A percentile compares a stretch with the other conserved stretches of the same genome.
Conservation (phyloP, 805 yeast species). For the Candida krabiensis region DNA sequence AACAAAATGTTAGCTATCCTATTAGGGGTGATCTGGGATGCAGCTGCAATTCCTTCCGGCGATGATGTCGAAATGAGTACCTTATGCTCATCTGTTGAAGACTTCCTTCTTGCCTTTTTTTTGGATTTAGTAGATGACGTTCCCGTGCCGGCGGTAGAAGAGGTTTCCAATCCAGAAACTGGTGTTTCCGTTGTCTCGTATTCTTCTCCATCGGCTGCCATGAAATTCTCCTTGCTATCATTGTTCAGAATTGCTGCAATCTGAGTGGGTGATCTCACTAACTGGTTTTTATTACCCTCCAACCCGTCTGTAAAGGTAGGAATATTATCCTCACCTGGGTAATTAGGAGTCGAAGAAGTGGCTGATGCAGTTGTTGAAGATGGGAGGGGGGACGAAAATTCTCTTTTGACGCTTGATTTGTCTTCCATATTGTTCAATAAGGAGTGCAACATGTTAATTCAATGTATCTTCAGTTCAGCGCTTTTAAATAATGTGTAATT, state of each 20-base stretch:
- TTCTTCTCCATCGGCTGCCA: slow-evolving; percentile 8
- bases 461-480: slow-evolving; percentile 5
- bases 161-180: not conserved
- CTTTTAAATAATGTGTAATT: slow-evolving; percentile 3
- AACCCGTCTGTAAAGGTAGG: not conserved
- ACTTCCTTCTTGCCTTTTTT: slow-evolving; percentile 21
- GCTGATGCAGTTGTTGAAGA: slow-evolving; percentile 11
- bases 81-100: slow-evolving; percentile 25
- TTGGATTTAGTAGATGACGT: slow-evolving; percentile 9
- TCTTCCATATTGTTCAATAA: slow-evolving; percentile 15
- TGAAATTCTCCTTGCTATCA: slow-evolving; percentile 1
- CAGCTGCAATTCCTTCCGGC: slow-evolving; percentile 86
- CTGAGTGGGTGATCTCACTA: slow-evolving; percentile 8
- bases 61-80: slow-evolving; percentile 66
- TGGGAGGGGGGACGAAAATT: slow-evolving; percentile 13
- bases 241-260: slow-evolving; percentile 8
- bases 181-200: not conserved
- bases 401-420: slow-evolving; percentile 15
- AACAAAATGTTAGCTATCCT: slow-evolving; percentile 68
- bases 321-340: not conserved
- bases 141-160: slow-evolving; percentile 3
- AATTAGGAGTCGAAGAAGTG: slow-evolving; percentile 9
- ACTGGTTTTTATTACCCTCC: not conserved
- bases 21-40: slow-evolving; percentile 78
- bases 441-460: slow-evolving; percentile 17